A percentile compares a stretch with the other conserved stretches of the same genome.
Evolutionary conservation across 129 eudicot genomes (phyloP).

Genomic region (Erigeron canadensis): DNA sequence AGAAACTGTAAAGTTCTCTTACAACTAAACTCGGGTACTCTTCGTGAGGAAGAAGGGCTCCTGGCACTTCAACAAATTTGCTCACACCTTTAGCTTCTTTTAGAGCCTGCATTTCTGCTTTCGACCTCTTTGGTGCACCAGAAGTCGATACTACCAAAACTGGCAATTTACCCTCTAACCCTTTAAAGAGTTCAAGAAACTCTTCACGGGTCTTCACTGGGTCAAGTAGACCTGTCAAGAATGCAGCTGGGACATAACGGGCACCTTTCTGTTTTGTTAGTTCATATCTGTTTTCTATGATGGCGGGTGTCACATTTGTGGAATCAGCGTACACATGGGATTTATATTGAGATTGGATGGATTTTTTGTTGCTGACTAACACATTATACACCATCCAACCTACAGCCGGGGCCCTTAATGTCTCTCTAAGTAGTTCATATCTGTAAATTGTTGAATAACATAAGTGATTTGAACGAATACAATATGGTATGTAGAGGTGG

Average conservation of each 20-base stretch:
- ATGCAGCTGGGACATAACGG: constrained; percentile 93
- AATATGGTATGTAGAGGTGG: constrained; percentile 1
- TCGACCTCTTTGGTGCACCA: constrained; percentile 88
- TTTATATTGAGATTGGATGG: constrained; percentile 79
- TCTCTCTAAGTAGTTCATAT: constrained; percentile 80
- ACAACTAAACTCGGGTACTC: constrained; percentile 81
- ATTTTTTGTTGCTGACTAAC: constrained; percentile 82
- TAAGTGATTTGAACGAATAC: constrained; percentile 2
- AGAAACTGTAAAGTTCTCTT: constrained; percentile 67
- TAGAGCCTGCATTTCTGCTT: constrained; percentile 95
- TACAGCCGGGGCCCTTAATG: constrained; percentile 82
- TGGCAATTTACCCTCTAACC: constrained; percentile 59
- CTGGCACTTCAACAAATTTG: constrained; percentile 85
- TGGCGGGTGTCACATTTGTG: constrained; percentile 66
- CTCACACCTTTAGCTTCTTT: constrained; percentile 83
- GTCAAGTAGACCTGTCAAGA: constrained; percentile 86
- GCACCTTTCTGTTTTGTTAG: constrained; percentile 82
- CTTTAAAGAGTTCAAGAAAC: constrained; percentile 60
- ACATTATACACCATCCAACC: constrained; percentile 99
- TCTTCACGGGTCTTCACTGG: constrained; percentile 87
- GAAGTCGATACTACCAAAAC: constrained; percentile 67
- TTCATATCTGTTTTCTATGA: constrained; percentile 74
- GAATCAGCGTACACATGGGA: constrained; percentile 89
- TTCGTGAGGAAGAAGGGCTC: constrained; percentile 94
- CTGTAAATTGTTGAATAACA: constrained; percentile 34